phyloP scores from a whole-genome alignment of 768 basidiomycete genomes.

The Leccinum variicolor region DNA sequence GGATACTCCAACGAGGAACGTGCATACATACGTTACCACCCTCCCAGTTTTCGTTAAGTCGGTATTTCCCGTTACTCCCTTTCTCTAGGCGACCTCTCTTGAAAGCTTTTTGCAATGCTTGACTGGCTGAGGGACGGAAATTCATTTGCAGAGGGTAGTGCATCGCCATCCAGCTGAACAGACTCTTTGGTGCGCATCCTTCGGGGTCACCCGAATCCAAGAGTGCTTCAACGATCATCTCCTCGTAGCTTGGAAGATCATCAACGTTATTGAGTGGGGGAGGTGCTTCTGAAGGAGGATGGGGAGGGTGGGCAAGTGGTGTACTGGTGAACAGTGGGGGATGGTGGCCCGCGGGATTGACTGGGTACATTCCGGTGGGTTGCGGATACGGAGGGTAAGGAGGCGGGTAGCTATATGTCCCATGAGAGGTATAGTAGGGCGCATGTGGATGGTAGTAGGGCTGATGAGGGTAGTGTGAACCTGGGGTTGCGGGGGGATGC shows the following conservation, averaged over 20 bases:
- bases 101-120: constrained; percentile 84
- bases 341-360: constrained; percentile 26
- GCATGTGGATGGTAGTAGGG: constrained; percentile 61
- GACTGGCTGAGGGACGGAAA: constrained; percentile 85
- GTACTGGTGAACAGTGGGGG: constrained; percentile 36
- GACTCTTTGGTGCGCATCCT: constrained; percentile 76
- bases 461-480: constrained; percentile 47
- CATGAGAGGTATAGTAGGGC: constrained; percentile 56
- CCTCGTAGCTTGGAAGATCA: constrained; percentile 85
- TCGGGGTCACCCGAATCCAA: constrained; percentile 64
- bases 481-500: constrained; percentile 19
- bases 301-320: constrained; percentile 32
- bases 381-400: constrained; percentile 30
- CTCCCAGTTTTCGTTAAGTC: constrained; percentile 74
- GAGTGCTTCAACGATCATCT: constrained; percentile 86
- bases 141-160: constrained; percentile 84
- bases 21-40: constrained; percentile 65
- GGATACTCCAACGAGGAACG: not conserved
- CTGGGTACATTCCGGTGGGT: constrained; percentile 30
- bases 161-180: constrained; percentile 82
- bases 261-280: constrained; percentile 29
- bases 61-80: constrained; percentile 67
- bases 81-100: constrained; percentile 81
- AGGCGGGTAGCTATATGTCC: constrained; percentile 38
- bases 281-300: constrained; percentile 28